phyloP scores from a whole-genome alignment of 1,139 yeast genomes.

The Scheffersomyces cryptocercus region DNA sequence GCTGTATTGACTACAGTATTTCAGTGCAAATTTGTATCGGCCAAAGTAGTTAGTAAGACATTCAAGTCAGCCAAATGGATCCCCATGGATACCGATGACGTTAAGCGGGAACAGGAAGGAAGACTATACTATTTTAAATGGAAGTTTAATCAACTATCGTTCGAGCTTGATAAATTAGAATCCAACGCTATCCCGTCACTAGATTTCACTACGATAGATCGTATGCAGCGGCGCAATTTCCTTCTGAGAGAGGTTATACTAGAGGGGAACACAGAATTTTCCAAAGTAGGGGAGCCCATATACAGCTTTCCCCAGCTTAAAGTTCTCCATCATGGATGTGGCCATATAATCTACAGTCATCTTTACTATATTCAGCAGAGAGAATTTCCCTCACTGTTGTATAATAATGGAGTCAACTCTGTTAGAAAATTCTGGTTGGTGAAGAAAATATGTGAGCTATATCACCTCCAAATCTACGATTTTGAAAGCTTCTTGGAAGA shows the following conservation, averaged over 20 bases:
- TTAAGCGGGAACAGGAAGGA: too few species aligned
- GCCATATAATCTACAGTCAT: background rate
- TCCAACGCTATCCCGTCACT: too few species aligned
- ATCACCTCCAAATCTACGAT: slow-evolving; percentile 14
- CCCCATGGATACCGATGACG: too few species aligned
- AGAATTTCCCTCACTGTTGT: slow-evolving; percentile 10
- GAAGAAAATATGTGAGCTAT: slow-evolving; percentile 9
- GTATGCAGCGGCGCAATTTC: too few species aligned
- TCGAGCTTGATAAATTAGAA: too few species aligned
- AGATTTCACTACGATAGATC: too few species aligned
- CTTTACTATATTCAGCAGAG: background rate
- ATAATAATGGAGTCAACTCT: slow-evolving; percentile 15
- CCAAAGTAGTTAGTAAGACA: background rate
- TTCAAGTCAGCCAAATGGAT: too few species aligned
- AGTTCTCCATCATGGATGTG: background rate
- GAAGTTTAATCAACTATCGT: too few species aligned
- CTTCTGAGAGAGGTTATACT: too few species aligned
- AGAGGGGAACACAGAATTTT: too few species aligned
- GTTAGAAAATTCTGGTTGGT: slow-evolving; percentile 13
- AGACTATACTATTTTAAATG: too few species aligned
- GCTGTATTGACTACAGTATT: slow-evolving; percentile 7
- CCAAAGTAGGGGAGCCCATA: background rate
- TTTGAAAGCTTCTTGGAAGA: slow-evolving; percentile 12
- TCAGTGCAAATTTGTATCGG: slow-evolving; percentile 6
- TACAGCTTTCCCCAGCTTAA: slow-evolving; percentile 1